phyloP scores from a whole-genome alignment of 2,329 filamentous ascomycete genomes.

The Fusarium nodosum region DNA sequence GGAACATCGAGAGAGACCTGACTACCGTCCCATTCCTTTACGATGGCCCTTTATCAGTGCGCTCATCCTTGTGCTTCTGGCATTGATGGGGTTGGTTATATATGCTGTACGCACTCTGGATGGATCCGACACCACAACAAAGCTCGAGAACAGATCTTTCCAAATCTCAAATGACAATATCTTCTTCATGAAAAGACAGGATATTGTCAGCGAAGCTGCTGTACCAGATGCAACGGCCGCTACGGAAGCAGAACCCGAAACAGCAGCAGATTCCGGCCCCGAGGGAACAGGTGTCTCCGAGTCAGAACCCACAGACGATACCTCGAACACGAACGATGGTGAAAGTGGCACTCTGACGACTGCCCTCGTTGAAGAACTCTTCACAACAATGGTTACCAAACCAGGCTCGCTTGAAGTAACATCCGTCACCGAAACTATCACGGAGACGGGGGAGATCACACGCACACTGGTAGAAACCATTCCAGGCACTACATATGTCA shows the following conservation, averaged over 20 bases:
- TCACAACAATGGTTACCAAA: conserved; percentile 27
- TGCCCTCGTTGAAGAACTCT: conserved; percentile 29
- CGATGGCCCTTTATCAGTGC: conserved; percentile 37
- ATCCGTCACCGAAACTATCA: conserved; percentile 8
- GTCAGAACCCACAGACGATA: conserved; percentile 6
- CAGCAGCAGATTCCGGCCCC: not conserved
- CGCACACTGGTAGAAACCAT: conserved; percentile 6
- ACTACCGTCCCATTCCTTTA: conserved; percentile 41
- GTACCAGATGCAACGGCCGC: conserved; percentile 5
- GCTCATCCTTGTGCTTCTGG: conserved; percentile 24
- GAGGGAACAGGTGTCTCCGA: conserved; percentile 7
- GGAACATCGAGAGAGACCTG: conserved; percentile 23
- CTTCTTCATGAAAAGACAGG: conserved; percentile 30
- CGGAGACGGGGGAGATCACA: conserved; percentile 12
- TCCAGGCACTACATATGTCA: not conserved
- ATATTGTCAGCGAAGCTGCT: conserved; percentile 7
- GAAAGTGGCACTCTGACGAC: conserved; percentile 28
- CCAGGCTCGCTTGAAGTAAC: conserved; percentile 18
- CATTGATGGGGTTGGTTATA: conserved; percentile 23
- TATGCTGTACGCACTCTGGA: conserved; percentile 28
- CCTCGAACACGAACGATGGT: not conserved
- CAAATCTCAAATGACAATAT: not conserved
- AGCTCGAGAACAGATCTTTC: conserved; percentile 23
- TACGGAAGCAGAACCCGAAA: conserved; percentile 5
- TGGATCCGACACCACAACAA: conserved; percentile 28